phyloP scores from a whole-genome alignment of 768 basidiomycete species.

The Strobilomyces dryophilus region DNA sequence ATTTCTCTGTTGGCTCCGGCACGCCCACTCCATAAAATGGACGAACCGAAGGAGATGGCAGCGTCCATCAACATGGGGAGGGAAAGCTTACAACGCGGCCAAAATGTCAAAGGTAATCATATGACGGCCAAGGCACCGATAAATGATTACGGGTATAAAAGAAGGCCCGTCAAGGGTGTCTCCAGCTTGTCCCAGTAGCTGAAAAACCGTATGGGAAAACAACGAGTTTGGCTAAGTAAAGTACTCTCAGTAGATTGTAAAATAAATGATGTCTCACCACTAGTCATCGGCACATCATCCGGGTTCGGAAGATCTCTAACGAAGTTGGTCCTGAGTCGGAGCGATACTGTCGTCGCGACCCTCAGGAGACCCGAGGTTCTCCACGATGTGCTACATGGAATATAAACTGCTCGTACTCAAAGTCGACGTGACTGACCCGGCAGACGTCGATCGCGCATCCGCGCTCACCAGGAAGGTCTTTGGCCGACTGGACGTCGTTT shows the following conservation, averaged over 20 bases:
- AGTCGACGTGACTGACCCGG: too few species aligned
- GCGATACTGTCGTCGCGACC: conserved; percentile 40
- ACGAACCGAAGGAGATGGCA: too few species aligned
- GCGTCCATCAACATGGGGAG: too few species aligned
- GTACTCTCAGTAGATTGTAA: neutral
- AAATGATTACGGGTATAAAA: neutral
- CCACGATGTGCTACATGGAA: neutral
- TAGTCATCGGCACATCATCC: conserved; percentile 40
- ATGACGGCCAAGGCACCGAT: neutral
- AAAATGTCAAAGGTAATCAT: neutral
- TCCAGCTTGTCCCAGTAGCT: neutral
- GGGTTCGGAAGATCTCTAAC: conserved; percentile 36
- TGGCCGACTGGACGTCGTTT: too few species aligned
- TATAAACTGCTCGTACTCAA: too few species aligned
- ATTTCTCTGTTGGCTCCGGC: too few species aligned
- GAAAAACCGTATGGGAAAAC: neutral
- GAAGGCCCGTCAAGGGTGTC: neutral
- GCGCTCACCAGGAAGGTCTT: too few species aligned
- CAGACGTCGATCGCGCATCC: too few species aligned
- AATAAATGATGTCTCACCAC: neutral
- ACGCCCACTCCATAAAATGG: too few species aligned
- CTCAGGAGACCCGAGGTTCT: conserved; percentile 34
- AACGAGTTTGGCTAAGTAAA: conserved; percentile 12
- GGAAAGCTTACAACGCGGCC: too few species aligned
- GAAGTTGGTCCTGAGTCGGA: conserved; percentile 30